Base-by-base conservation (phyloP, 1,284 basidiomycete genomes). In the Malassezia equina region DNA sequence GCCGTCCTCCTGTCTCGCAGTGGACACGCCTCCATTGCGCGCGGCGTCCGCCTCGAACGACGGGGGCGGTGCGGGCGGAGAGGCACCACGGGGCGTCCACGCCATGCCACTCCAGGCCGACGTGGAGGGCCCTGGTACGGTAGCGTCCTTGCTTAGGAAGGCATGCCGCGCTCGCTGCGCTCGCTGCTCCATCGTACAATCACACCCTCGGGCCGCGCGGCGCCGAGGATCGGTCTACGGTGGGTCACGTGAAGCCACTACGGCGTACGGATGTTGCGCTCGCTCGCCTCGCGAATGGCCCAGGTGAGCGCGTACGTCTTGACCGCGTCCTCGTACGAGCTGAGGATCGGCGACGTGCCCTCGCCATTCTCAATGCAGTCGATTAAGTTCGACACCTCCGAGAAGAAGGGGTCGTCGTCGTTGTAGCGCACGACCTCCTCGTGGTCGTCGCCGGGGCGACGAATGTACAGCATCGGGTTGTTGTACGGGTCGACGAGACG, bases 341-440 rank as follows among this genome's bases (percentile, higher is more conserved):
- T 63, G 15, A 71, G 55, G 51, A 71, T 69, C 15, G 69, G 69
- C 4, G 65, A 58, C 1, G 61, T 27, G 19, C 62, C 62, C 3
- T 54, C 52, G 17, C 69, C 69, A 40, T 68, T 62, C 54, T 71
- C 67, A 47, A 71, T 70, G 55, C 64, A 65, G 54, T 71, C 69
- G 45, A 73, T 73, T 23, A 73, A 34, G 58, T 70, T 71, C 43
- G 55, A 52, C 17, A 74, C 69, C 55, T 74, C 71, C 9, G 70
- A 69, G 65, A 72, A 74, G 70, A 74, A 74, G 42, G 71, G 71
- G 56, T 74, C 71, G 56, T 74, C 71, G 58, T 66, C 67, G 51
- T 64, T 61, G 64, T 71, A 72, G 34, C 71, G 60, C 24, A 74
- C 60, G 32, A 73, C 67, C 59, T 74, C 70, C 49, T 72, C 71